A percentile compares a stretch with the other conserved stretches of the same genome.
phyloP scores from a whole-genome alignment of 2,329 filamentous ascomycete species.

The Cordyceps cateniannulata region DNA sequence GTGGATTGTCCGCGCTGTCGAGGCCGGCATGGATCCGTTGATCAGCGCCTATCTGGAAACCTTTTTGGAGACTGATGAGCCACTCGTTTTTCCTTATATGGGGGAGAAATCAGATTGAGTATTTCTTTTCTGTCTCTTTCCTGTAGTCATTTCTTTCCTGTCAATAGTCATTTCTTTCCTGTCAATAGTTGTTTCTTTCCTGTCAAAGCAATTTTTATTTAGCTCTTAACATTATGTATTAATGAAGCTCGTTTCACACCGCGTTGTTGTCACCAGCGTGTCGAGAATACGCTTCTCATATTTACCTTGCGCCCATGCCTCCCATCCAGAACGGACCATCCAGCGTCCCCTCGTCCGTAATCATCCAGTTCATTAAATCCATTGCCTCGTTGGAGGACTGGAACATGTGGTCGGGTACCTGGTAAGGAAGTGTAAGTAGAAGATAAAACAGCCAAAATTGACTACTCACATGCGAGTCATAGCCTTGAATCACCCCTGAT shows the following conservation, averaged over 20 bases:
- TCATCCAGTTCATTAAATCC: not conserved
- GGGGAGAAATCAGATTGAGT: not conserved
- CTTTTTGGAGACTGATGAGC: slow-evolving; percentile 12
- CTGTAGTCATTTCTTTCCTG: no score
- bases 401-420: not conserved
- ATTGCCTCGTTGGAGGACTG: not conserved
- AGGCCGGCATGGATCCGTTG: slow-evolving; percentile 15
- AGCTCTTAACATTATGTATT: not conserved
- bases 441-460: not conserved
- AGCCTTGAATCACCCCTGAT: not conserved
- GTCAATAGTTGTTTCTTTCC: no score
- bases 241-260: not conserved
- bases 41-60: slow-evolving; percentile 16
- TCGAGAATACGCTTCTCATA: not conserved
- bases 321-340: not conserved
- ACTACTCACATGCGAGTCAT: not conserved
- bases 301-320: not conserved
- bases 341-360: not conserved
- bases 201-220: not conserved
- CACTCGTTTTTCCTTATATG: slow-evolving; percentile 15
- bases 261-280: not conserved
- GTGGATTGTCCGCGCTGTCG: slow-evolving; percentile 12
- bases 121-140: not conserved
- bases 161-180: no score
- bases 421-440: not conserved